Base-by-base conservation (phyloP, 1,284 basidiomycete species). In the Boletus sp. region DNA sequence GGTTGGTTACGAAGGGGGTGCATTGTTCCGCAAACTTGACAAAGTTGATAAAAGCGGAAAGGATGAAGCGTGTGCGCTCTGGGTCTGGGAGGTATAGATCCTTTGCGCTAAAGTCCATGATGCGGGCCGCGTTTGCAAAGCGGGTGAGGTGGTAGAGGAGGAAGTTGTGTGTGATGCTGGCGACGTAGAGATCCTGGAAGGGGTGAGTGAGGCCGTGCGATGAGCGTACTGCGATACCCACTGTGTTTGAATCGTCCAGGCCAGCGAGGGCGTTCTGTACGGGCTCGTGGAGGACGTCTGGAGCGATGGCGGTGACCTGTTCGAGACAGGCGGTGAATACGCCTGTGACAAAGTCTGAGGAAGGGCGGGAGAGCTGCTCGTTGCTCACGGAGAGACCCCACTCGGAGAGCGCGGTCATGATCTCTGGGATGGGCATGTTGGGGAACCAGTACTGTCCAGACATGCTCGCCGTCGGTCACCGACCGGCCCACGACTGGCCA, bases 1-100 rank as follows among this genome's bases (percentile, higher is more conserved):
- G 68, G 13, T 77, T 73, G 42, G 72, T 72, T 16, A 88, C 70
- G 48, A 84, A 80, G 2, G 74, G 66, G 32, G 76, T 74, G 55
- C 83, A 83, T 56, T 91, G 84, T 55, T 87, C 82, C 23, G 82
- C 83, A 94, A 95, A 33, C 67, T 91, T 91, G 64, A 91, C 81
- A 66, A 94, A 92, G 69, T 96, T 96, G 72, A 94, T 86, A 53
- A 96, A 86, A 0, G 87, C 92, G 33, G 89, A 91, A 49, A 96
- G 75, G 36, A 89, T 74, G 41, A 77, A 73, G 13, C 83, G 73
- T 0, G 91, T 87, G 20, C 91, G 80, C 27, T 81, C 75, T 17
- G 81, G 71, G 22, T 88, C 84, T 1, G 92, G 92, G 39, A 75
- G 74, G 41, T 76, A 74, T 8, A 95, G 66, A 57, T 95, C 93